Evolutionary conservation across 2,329 filamentous ascomycete genomes (phyloP).

Genomic region (Colletotrichum somersetense): DNA sequence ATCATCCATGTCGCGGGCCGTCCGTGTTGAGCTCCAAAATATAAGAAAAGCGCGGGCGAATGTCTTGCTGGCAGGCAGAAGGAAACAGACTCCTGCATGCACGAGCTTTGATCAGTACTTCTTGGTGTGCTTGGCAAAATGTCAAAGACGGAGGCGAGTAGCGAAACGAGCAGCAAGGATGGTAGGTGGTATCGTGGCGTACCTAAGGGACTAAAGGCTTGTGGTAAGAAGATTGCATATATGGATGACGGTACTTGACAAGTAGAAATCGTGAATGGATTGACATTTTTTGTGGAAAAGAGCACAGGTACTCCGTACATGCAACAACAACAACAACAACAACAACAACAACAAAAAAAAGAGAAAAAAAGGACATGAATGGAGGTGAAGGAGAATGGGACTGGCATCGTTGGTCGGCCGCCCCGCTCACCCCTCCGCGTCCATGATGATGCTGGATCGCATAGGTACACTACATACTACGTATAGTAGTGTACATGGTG

Average conservation of each 20-base stretch:
- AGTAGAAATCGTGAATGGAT: background rate
- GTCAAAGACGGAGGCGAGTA: slow-evolving; percentile 17
- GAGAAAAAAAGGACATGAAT: background rate
- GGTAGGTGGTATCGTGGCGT: slow-evolving; percentile 15
- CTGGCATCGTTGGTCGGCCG: slow-evolving; percentile 24
- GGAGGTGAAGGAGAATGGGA: background rate
- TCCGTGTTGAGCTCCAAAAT: background rate
- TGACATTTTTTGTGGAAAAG: background rate
- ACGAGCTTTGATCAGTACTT: background rate
- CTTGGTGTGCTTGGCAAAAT: slow-evolving; percentile 3
- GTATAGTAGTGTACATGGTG: background rate
- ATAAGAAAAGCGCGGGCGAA: slow-evolving; percentile 6
- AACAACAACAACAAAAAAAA: no score
- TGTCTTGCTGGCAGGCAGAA: slow-evolving; percentile 1
- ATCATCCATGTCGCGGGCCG: background rate
- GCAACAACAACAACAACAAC: no score
- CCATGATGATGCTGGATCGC: slow-evolving; percentile 45
- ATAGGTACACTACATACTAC: background rate
- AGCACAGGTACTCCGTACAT: background rate
- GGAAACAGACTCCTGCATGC: slow-evolving; percentile 9
- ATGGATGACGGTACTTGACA: background rate
- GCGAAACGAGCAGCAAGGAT: slow-evolving; percentile 13
- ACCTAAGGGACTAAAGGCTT: slow-evolving; percentile 2
- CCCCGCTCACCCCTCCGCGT: slow-evolving; percentile 12
- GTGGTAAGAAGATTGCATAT: background rate